Percentiles rank a stretch among this genome's conserved stretches.
phyloP scores from a whole-genome alignment of 495 filamentous ascomycete species.

The Aspergillus homomorphus region DNA sequence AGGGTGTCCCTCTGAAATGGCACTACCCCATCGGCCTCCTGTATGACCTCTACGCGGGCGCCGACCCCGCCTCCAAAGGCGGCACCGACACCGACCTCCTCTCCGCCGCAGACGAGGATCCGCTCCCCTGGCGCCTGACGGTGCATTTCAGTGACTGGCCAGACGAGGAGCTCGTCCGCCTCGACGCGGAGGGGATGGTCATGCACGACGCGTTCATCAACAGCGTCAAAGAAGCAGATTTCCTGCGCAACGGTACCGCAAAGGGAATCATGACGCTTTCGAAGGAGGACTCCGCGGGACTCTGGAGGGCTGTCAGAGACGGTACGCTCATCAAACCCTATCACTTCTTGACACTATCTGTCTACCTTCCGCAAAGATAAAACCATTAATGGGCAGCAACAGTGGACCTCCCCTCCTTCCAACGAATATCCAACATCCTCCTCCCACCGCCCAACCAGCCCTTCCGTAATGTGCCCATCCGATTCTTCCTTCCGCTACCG shows the following conservation, averaged over 20 bases:
- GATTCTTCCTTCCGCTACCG: slow-evolving; percentile 81
- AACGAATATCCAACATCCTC: slow-evolving; percentile 71
- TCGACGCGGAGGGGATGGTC: slow-evolving; percentile 58
- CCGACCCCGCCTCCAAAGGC: slow-evolving; percentile 50
- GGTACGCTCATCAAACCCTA: slow-evolving; percentile 55
- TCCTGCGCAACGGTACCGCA: slow-evolving; percentile 83
- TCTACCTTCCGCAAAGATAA: slow-evolving; percentile 1
- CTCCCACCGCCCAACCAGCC: slow-evolving; percentile 69
- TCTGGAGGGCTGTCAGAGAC: slow-evolving; percentile 83
- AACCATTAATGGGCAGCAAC: slow-evolving; percentile 12
- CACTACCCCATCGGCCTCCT: slow-evolving; percentile 84
- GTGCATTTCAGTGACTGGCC: slow-evolving; percentile 80
- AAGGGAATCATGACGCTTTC: slow-evolving; percentile 90
- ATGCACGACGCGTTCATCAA: slow-evolving; percentile 88
- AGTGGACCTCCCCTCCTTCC: slow-evolving; percentile 75
- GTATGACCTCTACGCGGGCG: slow-evolving; percentile 79
- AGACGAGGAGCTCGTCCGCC: slow-evolving; percentile 58
- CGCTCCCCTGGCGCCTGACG: slow-evolving; percentile 73
- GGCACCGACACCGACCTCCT: slow-evolving; percentile 9
- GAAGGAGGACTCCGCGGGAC: slow-evolving; percentile 77
- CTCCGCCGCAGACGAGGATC: slow-evolving; percentile 26
- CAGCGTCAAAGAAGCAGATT: slow-evolving; percentile 93
- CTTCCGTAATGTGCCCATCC: slow-evolving; percentile 78
- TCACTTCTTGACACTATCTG: neutral
- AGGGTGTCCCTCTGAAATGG: slow-evolving; percentile 81